Percentiles rank a stretch among this genome's conserved stretches.
These are phyloP conservation scores for Neofusicoccum cordaticola DNA, from an alignment of 2,329 filamentous ascomycete genomes.

Conservation along the genomic window DNA sequence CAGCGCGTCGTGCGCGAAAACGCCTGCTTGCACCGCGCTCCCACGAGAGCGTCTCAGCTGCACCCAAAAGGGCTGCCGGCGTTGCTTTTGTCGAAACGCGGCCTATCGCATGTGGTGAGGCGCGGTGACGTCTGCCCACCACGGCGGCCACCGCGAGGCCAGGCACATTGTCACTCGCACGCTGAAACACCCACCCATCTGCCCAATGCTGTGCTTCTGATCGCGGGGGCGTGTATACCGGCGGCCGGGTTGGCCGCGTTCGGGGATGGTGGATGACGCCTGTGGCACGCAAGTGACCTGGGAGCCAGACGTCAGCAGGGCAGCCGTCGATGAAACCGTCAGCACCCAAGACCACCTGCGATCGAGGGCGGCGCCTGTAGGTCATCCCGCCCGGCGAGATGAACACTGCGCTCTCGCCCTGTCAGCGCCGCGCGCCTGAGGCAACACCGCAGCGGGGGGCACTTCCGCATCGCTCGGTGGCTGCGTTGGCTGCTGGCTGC, in stretches of 20 bases:
- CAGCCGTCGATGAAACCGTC: conserved; percentile 2
- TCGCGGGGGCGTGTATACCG: background rate
- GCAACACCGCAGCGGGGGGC: background rate
- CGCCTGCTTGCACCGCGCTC: background rate
- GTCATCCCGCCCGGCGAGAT: background rate
- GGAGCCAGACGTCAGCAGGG: background rate
- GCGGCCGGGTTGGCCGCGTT: background rate
- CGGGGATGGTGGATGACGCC: conserved; percentile 2
- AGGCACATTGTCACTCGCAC: background rate
- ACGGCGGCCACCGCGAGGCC: background rate
- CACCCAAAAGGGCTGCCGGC: background rate
- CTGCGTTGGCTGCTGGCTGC: background rate
- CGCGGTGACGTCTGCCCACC: conserved; percentile 1
- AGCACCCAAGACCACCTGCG: background rate
- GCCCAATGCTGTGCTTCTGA: background rate
- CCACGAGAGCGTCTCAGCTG: conserved; percentile 11
- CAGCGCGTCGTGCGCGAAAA: background rate
- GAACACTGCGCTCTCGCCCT: background rate
- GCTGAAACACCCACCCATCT: conserved; percentile 1
- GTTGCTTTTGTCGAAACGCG: conserved; percentile 17
- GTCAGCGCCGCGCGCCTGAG: background rate
- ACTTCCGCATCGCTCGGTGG: background rate
- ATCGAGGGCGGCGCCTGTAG: background rate
- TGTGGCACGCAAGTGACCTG: background rate
- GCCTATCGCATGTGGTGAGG: conserved; percentile 3